Conservation (phyloP, 2,329 filamentous ascomycete genomes). For the Botrytis hyacinthi region DNA sequence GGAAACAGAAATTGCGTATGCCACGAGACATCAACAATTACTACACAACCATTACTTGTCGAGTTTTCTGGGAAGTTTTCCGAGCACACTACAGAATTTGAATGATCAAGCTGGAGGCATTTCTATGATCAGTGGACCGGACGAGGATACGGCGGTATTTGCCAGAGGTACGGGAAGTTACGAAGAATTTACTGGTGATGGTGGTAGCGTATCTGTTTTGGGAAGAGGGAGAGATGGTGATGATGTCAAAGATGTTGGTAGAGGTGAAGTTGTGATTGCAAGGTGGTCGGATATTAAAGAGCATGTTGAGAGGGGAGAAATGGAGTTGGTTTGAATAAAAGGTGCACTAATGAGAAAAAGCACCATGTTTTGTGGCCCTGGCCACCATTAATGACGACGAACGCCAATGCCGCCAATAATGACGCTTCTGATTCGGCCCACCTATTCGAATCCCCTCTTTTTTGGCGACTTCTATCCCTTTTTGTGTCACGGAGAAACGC, state of each 20-base stretch:
- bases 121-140: constrained; percentile 88
- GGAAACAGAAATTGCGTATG: constrained; percentile 73
- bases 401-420: not conserved
- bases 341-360: not conserved
- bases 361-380: too few species aligned
- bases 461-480: not conserved
- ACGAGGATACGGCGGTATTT: constrained; percentile 81
- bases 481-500: not conserved
- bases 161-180: constrained; percentile 64
- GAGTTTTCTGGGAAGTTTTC: constrained; percentile 83
- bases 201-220: constrained; percentile 80
- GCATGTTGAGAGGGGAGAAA: constrained; percentile 27
- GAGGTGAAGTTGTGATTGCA: constrained; percentile 36
- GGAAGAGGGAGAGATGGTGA: constrained; percentile 65
- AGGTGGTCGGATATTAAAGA: constrained; percentile 42
- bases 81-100: constrained; percentile 72
- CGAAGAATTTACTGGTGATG: constrained; percentile 60
- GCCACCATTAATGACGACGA: not conserved
- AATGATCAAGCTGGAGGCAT: constrained; percentile 89
- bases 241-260: constrained; percentile 52
- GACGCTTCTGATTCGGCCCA: not conserved
- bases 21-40: constrained; percentile 79
- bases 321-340: constrained; percentile 30
- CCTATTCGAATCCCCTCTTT: too few species aligned
- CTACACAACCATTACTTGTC: constrained; percentile 80